phyloP scores from a whole-genome alignment of 1,284 basidiomycete genomes.

The Heterobasidion parviporum region DNA sequence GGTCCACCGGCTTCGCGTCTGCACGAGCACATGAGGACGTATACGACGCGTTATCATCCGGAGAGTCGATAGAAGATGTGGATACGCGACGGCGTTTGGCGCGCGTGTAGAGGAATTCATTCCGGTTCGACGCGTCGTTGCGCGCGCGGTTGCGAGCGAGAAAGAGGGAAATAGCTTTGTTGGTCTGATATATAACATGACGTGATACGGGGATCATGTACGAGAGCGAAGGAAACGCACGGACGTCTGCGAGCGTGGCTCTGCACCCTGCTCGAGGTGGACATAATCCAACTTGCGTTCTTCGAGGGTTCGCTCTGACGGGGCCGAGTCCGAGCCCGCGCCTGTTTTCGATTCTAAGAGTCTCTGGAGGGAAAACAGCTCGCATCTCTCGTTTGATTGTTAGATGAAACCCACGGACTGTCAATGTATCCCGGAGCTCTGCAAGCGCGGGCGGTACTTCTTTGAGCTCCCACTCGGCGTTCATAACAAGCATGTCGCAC shows the following conservation, averaged over 20 bases:
- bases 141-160: slow-evolving; percentile 59
- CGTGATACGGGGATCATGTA: neutral
- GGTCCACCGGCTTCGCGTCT: slow-evolving; percentile 59
- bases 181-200: slow-evolving; percentile 36
- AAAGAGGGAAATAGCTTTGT: slow-evolving; percentile 59
- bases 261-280: slow-evolving; percentile 32
- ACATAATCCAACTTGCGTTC: slow-evolving; percentile 60
- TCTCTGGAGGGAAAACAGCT: slow-evolving; percentile 3
- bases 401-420: slow-evolving; percentile 31
- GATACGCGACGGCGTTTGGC: slow-evolving; percentile 34
- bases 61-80: slow-evolving; percentile 1
- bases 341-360: slow-evolving; percentile 10
- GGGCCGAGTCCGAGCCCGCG: neutral
- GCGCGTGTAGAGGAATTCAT: slow-evolving; percentile 58
- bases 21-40: slow-evolving; percentile 55
- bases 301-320: slow-evolving; percentile 30
- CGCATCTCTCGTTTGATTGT: neutral
- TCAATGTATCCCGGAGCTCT: slow-evolving; percentile 40
- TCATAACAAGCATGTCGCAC: slow-evolving; percentile 62
- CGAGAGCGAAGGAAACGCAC: slow-evolving; percentile 28
- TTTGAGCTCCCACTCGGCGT: slow-evolving; percentile 51
- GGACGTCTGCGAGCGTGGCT: slow-evolving; percentile 45
- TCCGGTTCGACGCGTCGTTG: slow-evolving; percentile 66
- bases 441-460: slow-evolving; percentile 46
- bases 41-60: neutral